Evolutionary conservation across 1,284 basidiomycete species (phyloP), one percentile per base, ranked within the genome.

Genomic region (Pseudozyma hubeiensis): DNA sequence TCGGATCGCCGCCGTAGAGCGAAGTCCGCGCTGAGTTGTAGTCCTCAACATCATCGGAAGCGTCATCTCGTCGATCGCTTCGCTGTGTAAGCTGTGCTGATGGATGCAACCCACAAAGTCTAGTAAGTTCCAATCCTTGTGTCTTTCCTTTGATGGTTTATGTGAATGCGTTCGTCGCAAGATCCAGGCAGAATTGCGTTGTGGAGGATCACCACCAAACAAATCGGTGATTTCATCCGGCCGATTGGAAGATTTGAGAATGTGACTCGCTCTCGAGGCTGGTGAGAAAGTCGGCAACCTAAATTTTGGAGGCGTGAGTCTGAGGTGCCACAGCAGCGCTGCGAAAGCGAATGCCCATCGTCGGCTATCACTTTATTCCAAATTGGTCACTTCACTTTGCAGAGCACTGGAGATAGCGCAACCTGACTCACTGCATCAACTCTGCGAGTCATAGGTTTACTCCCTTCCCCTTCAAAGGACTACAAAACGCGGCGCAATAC

Each of bases 31-130:
- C 67, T 70, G 67, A 13, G 62, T 64, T n/a, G 67, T 70, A 7
- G 67, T 70, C 37, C 67, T 46, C 1, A 70, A 57, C 67, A 70
- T 61, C 53, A 61, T 70, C 6, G 67, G 67, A 10, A 70, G 57
- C 62, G 49, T 60, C 62, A 70, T 64, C 29, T 14, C 47, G 24
- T 19, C 17, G 1, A 8, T 19, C 7, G 29, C 13, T 37, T 48
- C n/a, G 13, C 10, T 31, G 14, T 8, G n/a, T 10, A 34, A 37
- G 24, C 24, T 24, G 24, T 24, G 24, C 24, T 24, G 24, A 4
- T 24, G 35, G 35, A 37, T 37, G 35, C 35, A 10, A 5, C 5
- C 14, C 35, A 14, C 8, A 37, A 37, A 37, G 35, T 37, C 10
- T 37, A 24, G 24, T 24, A 24, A 4, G 24, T 24, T 4, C 24